Evolutionary conservation across 352 stramenopile genomes (phyloP), one percentile per base, ranked within the genome.

Genomic region (Globisporangium nodosum): DNA sequence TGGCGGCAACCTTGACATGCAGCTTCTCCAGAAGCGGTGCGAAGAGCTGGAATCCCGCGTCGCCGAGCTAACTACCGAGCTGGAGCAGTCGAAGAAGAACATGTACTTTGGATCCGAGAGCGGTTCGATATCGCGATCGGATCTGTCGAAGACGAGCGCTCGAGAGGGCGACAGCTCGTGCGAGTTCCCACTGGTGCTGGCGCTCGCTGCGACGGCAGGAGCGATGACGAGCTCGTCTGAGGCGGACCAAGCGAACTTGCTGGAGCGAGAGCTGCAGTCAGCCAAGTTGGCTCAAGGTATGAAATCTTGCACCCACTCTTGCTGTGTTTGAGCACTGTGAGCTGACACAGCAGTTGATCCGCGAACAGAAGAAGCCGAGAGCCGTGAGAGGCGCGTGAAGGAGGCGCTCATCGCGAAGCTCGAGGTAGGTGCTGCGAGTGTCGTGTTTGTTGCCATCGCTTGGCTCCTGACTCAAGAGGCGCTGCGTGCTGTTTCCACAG

Each of bases 101-200:
- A 76, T 73, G 57, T 91, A 81, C 47, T 91, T 85, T 56, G 83
- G 77, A 15, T 92, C 80, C 1, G 81, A 81, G 52, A 85, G 76
- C 49, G 77, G 75, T 16, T 91, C 78, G 15, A 85, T 88, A 40
- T 68, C 70, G 7, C 77, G 67, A 0, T 92, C 81, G 0, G 82
- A 92, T 55, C 52, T 82, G 48, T 93, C 83, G 16, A 89, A 91
- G 64, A 73, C 70, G 0, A 90, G 82, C 31, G 74, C 66, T 27
- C 78, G 70, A 18, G 83, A 82, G 51, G 79, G 67, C 21, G 81
- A 88, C 54, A 90, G 79, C 20, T 90, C 77, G 20, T 93, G 76
- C 49, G 83, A 95, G 52, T 92, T 95, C 60, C 85, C 85, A 27
- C 65, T 95, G 24, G 83, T 92, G 21, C 56, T 95, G 15, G 85